A percentile compares a stretch with the other conserved stretches of the same genome.
Evolutionary conservation across 129 eudicot species (phyloP).

Genomic region (carrot (Daucus carota)): DNA sequence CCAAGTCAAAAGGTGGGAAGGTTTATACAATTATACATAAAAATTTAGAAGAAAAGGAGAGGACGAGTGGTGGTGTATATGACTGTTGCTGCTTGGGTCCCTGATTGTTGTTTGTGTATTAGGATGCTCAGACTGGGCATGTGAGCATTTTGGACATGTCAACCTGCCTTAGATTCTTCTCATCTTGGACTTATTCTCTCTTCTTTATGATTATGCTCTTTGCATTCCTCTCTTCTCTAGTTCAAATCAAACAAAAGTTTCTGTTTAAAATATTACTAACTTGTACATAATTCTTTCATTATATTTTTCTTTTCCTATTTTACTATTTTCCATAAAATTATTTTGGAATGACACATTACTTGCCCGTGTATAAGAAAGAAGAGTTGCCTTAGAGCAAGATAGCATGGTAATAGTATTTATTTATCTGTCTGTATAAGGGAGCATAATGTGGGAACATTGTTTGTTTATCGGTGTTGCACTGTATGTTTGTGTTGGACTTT

Average conservation of each 20-base stretch:
- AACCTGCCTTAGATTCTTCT: not conserved
- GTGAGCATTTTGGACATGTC: conserved; percentile 1
- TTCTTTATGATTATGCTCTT: not conserved
- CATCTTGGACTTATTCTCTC: not conserved
- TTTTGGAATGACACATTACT: no score
- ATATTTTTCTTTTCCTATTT: no score
- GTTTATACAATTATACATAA: not conserved
- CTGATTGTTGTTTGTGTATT: not conserved
- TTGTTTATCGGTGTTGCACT: no score
- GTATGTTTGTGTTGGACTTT: no score
- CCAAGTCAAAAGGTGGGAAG: not conserved
- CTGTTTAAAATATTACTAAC: no score
- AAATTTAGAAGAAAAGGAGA: not conserved
- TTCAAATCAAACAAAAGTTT: not conserved
- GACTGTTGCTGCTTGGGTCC: not conserved
- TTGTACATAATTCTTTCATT: not conserved
- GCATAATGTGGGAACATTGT: no score
- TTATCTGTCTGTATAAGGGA: no score
- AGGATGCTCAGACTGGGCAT: not conserved
- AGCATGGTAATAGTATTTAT: no score
- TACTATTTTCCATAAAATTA: no score
- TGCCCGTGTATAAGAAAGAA: no score
- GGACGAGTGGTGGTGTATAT: not conserved
- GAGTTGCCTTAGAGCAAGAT: no score
- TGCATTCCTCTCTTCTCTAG: not conserved